Evolutionary conservation across 148 eudicot genomes (phyloP), one percentile per base, ranked within the genome.

Genomic region (Silene uniflora): DNA sequence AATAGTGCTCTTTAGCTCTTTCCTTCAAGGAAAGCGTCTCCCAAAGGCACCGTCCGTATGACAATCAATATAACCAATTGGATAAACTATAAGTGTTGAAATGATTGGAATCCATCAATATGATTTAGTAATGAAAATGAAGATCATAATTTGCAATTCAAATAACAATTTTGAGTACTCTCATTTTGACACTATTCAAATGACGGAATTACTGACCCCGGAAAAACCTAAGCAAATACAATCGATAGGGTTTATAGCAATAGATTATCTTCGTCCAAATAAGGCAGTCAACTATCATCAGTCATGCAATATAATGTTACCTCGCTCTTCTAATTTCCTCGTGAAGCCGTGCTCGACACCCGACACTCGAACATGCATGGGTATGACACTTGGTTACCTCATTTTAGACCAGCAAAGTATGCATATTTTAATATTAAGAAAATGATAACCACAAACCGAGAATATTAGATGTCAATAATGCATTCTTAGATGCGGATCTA

Each of bases 11-110:
- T n/a, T n/a, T n/a, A n/a, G n/a, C n/a, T n/a, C n/a, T n/a, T 92
- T 92, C 61, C 58, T 92, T 44, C 77, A 64, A 12, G 93, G 90
- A 56, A 84, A 81, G 75, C 85, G 82, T 6, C 82, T 85, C 14
- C 85, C 88, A 35, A 35, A 55, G 16, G 3, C 52, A 72, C 19
- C n/a, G n/a, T n/a, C n/a, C 61, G 6, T 35, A 9, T n/a, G 32
- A 29, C 4, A 29, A 29, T 29, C 32, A 29, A 4, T 29, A 29
- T 29, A 27, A 29, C 14, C 19, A 17, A 27, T 32, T 67, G 58
- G 18, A 47, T 4, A 3, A 69, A 69, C 29, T n/a, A 69, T 22
- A 14, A 46, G 42, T 39, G 22, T 21, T 49, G 60, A 70, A 70
- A 70, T 12, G 6, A 49, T 42, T 67, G 10, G 6, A 10, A 47